Evolutionary conservation across 75 land plant species (phyloP).

Genomic region (Sequoia sempervirens): DNA sequence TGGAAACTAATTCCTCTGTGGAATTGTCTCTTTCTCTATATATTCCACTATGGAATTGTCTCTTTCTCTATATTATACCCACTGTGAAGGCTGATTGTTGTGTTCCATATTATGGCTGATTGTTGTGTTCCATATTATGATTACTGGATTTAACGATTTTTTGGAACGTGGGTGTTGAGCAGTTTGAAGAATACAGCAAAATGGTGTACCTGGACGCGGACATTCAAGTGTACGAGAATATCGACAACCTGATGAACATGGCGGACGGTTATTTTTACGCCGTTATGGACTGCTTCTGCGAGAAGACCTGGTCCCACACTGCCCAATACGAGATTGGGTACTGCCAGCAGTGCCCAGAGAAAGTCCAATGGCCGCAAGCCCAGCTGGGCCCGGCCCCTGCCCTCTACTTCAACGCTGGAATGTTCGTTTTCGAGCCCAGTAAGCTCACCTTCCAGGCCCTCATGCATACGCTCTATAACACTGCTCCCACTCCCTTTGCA

Average conservation of each 20-base stretch:
- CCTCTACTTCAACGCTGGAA: conserved; percentile 78
- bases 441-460: conserved; percentile 29
- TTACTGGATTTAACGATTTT: too few species aligned
- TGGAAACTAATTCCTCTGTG: too few species aligned
- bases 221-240: conserved; percentile 71
- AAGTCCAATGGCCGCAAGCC: conserved; percentile 38
- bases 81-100: too few species aligned
- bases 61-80: too few species aligned
- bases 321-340: conserved; percentile 65
- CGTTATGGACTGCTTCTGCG: conserved; percentile 84
- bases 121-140: too few species aligned
- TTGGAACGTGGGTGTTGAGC: neutral
- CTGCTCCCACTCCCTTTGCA: conserved; percentile 42
- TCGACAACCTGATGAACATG: conserved; percentile 63
- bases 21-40: too few species aligned
- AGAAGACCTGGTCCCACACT: conserved; percentile 73
- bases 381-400: conserved; percentile 46
- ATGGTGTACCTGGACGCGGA: conserved; percentile 76
- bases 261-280: conserved; percentile 60
- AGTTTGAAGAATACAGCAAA: conserved; percentile 65
- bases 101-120: too few species aligned
- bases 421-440: conserved; percentile 75
- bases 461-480: conserved; percentile 20
- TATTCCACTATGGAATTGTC: too few species aligned
- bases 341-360: conserved; percentile 77